Base-by-base conservation (phyloP, 495 filamentous ascomycete species). In the Podospora sp. region DNA sequence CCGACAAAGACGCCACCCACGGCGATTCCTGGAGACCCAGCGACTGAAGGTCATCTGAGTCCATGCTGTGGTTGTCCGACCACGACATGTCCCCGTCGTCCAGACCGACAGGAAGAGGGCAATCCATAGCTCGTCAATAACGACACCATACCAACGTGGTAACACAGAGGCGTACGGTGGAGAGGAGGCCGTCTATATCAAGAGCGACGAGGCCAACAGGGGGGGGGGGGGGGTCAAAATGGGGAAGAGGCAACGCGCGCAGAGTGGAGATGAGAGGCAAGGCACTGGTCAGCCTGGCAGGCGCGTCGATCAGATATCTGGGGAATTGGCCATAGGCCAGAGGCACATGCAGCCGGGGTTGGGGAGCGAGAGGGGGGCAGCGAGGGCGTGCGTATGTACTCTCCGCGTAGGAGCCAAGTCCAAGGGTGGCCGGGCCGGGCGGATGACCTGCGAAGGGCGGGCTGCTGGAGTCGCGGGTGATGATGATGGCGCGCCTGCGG, bases 111-210 rank as follows among this genome's bases (percentile, higher is more conserved):
- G 79, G 68, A 71, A 78, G 71, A 71, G 72, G 73, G 69, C 67
- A 69, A 61, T 79, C 79, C 82, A 84, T 84, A 59, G 73, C 75
- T 73, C 74, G 75, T 79, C 71, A 76, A 74, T 81, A 76, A 73
- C 74, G 72, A 73, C 60, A 79, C 73, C 75, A 78, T 76, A 69
- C 78, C 76, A 75, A 72, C 67, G 25, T 40, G 69, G 63, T 49
- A 21, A 64, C 49, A 60, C 57, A 46, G 58, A 29, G 27, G 62
- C 36, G 57, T 60, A 18, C 50, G 59, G 40, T 40, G 66, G 60
- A 58, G 53, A 57, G 63, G 65, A 58, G 63, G 21, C 56, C 50
- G 40, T 69, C 68, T 73, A 69, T 67, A 63, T 56, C 57, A 65
- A 16, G 67, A 69, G 62, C 56, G 50, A 62, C 27, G 63, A 61